A percentile compares a stretch with the other conserved stretches of the same genome.
Conservation (phyloP, 1,284 basidiomycete species). For the Cystobasidium sp. region DNA sequence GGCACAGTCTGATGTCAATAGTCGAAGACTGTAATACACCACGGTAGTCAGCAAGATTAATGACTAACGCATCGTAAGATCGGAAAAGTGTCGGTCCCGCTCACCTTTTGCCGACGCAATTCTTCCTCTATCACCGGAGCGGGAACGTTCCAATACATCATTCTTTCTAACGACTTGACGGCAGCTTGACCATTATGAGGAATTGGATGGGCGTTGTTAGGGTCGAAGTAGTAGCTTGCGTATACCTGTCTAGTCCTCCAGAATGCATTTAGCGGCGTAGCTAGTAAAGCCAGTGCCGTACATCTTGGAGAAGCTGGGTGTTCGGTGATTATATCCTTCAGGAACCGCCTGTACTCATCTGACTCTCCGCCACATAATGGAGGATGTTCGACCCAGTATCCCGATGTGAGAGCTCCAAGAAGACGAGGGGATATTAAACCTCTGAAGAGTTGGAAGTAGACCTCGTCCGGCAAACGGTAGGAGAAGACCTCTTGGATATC, state of each 20-base stretch:
- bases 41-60: neutral
- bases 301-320: constrained; percentile 84
- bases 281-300: constrained; percentile 82
- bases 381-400: constrained; percentile 77
- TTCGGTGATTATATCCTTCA: constrained; percentile 94
- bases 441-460: constrained; percentile 93
- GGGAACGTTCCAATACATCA: constrained; percentile 89
- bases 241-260: constrained; percentile 76
- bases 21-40: constrained; percentile 74
- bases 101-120: constrained; percentile 89
- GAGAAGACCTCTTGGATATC: constrained; percentile 97
- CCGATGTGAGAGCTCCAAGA: constrained; percentile 86
- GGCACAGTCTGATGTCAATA: constrained; percentile 94
- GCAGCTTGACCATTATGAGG: constrained; percentile 78
- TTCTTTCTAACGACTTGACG: constrained; percentile 81
- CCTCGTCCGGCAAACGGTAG: constrained; percentile 89
- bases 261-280: constrained; percentile 71
- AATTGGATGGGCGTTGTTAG: constrained; percentile 59
- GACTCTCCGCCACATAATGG: constrained; percentile 95
- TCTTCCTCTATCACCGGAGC: constrained; percentile 89
- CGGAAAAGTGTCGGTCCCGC: constrained; percentile 55
- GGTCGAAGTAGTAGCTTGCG: constrained; percentile 54
- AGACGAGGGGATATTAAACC: constrained; percentile 85
- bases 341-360: constrained; percentile 89
- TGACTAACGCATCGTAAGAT: neutral